Percentiles rank a stretch among this genome's conserved stretches.
phyloP scores from a whole-genome alignment of 805 yeast species.

The Kluyveromyces lactis region DNA sequence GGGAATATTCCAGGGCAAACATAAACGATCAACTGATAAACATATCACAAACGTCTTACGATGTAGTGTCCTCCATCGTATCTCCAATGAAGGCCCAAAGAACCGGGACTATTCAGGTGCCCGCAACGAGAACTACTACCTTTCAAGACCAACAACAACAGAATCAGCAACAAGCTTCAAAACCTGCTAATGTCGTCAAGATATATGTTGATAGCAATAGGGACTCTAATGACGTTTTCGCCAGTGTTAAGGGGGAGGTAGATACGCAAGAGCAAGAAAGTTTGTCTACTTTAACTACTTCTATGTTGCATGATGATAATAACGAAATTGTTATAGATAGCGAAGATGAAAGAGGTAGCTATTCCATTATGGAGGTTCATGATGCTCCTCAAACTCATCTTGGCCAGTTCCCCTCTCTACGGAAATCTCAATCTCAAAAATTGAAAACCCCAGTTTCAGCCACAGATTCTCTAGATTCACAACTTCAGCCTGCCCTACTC shows the following conservation, averaged over 20 bases:
- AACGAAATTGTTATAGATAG: constrained; percentile 4
- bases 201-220: neutral
- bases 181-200: neutral
- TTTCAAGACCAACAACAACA: constrained; percentile 1
- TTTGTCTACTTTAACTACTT: neutral
- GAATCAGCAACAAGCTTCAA: neutral
- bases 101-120: constrained; percentile 18
- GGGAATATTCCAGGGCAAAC: neutral
- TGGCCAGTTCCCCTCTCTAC: neutral
- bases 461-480: neutral
- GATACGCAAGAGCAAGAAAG: neutral
- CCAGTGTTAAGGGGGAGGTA: neutral
- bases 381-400: neutral
- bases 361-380: constrained; percentile 2
- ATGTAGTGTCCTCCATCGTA: constrained; percentile 20
- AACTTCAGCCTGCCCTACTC: neutral
- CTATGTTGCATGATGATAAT: constrained; percentile 1
- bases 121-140: constrained; percentile 26
- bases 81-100: constrained; percentile 21
- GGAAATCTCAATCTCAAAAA: neutral
- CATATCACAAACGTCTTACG: constrained; percentile 24
- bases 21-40: constrained; percentile 15
- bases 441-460: constrained; percentile 3
- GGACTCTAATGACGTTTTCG: neutral
- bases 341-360: constrained; percentile 5